Evolutionary conservation across 169 alveolate genomes (phyloP), one percentile per base, ranked within the genome.

Genomic region (Plasmodium gonderi): DNA sequence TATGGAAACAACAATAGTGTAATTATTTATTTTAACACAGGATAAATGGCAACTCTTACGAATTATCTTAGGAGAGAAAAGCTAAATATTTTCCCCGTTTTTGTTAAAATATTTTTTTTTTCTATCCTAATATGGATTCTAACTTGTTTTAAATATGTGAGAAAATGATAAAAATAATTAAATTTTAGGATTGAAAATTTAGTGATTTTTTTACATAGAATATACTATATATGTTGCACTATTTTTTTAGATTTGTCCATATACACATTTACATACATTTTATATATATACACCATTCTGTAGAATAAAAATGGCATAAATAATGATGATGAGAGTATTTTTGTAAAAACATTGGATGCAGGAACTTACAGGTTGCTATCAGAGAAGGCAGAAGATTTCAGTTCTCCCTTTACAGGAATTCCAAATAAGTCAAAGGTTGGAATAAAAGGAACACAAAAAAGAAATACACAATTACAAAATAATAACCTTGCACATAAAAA

Each of bases 21-120:
- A 60, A 60, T 60, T 60, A 60, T 60, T 20, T 60, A 60, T 60
- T 54, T 54, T 17, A 17, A 60, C 26, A 4, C 72, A 60, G 72
- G n/a, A 60, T 60, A 60, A 60, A 60, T 60, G 72, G 72, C 72
- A 60, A 60, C 14, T 29, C 7, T 60, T 60, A 60, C 72, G 72
- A 60, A 60, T 60, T 60, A 60, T 60, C 36, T 6, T 60, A 60
- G 72, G 72, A 60, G 40, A 60, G n/a, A 17, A 60, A 60, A 60
- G 26, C 26, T 60, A 60, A 60, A 20, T 20, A 6, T 60, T 8
- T 60, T 60, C 72, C 72, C 9, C 72, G 7, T 23, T 60, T 60
- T 12, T 23, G 72, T 60, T 20, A 60, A 60, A 60, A 9, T 60
- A 60, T 60, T 60, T 60, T 8, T 60, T 60, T 60, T 17, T 60